Base-by-base conservation (phyloP, 805 yeast genomes). In the Saturnispora halmiae region DNA sequence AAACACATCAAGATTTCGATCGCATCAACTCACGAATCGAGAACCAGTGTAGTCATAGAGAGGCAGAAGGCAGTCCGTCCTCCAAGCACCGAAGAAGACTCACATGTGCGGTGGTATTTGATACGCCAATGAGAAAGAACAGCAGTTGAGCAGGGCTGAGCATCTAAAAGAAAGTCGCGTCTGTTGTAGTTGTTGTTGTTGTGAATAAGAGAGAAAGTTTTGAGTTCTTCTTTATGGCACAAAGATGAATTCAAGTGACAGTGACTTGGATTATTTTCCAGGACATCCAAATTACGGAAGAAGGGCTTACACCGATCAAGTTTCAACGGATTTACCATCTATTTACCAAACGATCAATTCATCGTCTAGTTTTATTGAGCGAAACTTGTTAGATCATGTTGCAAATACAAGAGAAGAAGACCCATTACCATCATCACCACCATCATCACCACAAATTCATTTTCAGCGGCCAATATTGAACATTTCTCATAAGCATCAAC, bases 61-160 rank as follows among this genome's bases (percentile, higher is more conserved):
- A 8, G 8, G 8, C 15, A 18, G 6, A 8, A 4, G 19, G 15
- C 9, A 18, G 19, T 13, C 34, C 34, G n/a, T 14, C 14, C 5
- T 9, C 34, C 33, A 21, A 58, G 29, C 77, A 71, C 48, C 62
- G 60, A 28, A 46, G 75, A 34, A 52, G 73, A 29, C 59, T 66
- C n/a, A 63, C 73, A 0, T 64, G 72, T 31, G 75, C 77, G 0
- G 52, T 71, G 49, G 63, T 66, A 26, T 70, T 71, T 46, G 63
- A 64, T 13, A 45, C 58, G 14, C 75, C 70, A 16, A 57, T 51
- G 22, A 16, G 13, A 27, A 14, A 31, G 38, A 19, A 10, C 31
- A 19, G 30, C n/a, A 14, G 18, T 14, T 19, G 36, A 34, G n/a
- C 19, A 10, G n/a, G 22, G 22, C 38, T n/a, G 31, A 14, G 19